Evolutionary conservation across 192 early-diverging fungal species (phyloP), one percentile per base, ranked within the genome.

Genomic region (Lunasporangiospora selenospora): DNA sequence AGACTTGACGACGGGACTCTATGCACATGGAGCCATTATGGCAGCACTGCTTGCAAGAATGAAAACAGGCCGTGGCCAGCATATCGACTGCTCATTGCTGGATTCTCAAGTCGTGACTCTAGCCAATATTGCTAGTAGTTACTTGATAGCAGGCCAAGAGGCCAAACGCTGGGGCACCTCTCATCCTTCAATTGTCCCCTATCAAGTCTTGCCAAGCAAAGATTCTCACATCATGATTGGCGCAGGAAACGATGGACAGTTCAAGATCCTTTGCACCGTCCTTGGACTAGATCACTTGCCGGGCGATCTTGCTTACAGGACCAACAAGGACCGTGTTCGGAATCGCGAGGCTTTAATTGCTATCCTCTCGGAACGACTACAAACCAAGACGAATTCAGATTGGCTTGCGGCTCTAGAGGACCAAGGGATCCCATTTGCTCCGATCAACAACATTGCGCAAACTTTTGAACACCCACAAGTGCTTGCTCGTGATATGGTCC

Each of bases 181-280:
- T 9, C 96, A 98, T 65, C 83, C 91, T 6, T 90, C 93, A 2
- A 97, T 98, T 43, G 96, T 95, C 10, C 96, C 96, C 11, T 98
- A 98, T 77, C 89, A 95, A 60, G 88, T 87, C 15, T 88, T 97
- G 58, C 83, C 81, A 0, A 95, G 91, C 9, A 78, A 53, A 13
- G 91, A 96, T 71, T 89, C 89, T 5, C 80, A 81, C 67, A 83
- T 98, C 33, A 90, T 96, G 75, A 83, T 98, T 51, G 96, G 96
- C 3, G 91, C 92, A 1, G 96, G 94, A 2, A 98, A 95, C 77
- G 91, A 98, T 76, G 61, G 65, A 0, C 96, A 98, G 57, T 98
- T 94, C 67, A 59, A 46, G 32, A 87, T 76, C 24, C 78, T 98
- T 6, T 91, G 88, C 61, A 37, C 65, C 0, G 63, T 56, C 3